Conservation (phyloP, 2,329 filamentous ascomycete species). For the Helicocarpus griseus region DNA sequence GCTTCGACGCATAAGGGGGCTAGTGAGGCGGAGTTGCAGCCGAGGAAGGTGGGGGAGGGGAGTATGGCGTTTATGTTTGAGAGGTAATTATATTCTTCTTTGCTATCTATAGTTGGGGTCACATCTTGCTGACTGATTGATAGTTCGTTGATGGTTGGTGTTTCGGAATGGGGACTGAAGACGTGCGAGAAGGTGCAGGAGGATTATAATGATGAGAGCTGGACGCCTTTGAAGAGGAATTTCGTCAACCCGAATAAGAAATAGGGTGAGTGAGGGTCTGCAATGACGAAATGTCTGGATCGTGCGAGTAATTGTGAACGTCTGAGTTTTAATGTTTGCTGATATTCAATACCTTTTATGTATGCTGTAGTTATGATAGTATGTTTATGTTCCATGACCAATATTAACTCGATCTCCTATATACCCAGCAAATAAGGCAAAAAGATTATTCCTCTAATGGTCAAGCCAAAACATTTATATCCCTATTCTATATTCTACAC, state of each 20-base stretch:
- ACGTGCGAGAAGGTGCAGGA: slow-evolving; percentile 61
- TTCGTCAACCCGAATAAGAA: slow-evolving; percentile 46
- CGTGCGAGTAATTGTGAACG: no score
- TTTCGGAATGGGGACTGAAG: slow-evolving; percentile 63
- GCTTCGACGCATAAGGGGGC: slow-evolving; percentile 47
- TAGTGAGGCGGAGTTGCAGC: slow-evolving; percentile 44
- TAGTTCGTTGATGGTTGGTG: slow-evolving; percentile 57
- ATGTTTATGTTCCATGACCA: no score
- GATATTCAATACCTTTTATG: neutral
- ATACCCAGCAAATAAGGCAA: no score
- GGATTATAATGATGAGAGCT: slow-evolving; percentile 72
- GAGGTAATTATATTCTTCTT: slow-evolving; percentile 25
- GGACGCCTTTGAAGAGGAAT: slow-evolving; percentile 58
- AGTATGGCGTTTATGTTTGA: slow-evolving; percentile 59
- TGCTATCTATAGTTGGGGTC: neutral
- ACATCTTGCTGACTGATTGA: slow-evolving; percentile 30
- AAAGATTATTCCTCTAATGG: no score
- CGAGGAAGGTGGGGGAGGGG: slow-evolving; percentile 47
- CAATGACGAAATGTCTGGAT: no score
- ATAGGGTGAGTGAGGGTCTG: no score
- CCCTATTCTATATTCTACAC: neutral
- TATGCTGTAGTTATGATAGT: neutral
- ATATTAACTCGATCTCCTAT: no score
- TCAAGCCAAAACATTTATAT: no score
- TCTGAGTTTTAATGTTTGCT: no score